Conservation (phyloP, 306 rosid species). For the Pyrus pyrifolia region DNA sequence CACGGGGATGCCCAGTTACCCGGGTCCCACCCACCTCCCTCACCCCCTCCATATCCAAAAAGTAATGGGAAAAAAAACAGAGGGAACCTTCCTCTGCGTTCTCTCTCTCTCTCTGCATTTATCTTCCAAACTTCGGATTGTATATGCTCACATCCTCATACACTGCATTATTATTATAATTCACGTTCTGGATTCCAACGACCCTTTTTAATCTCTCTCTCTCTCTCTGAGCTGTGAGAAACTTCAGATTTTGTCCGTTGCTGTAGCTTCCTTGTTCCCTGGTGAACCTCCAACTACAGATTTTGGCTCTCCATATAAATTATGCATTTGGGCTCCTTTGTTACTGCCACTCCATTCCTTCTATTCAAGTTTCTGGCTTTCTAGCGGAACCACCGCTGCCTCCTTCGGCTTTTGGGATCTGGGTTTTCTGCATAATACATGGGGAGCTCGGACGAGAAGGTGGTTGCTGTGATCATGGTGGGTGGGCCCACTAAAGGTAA, state of each 20-base stretch:
- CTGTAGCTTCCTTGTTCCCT: slow-evolving; percentile 1
- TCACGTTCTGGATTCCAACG: background rate
- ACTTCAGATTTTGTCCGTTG: background rate
- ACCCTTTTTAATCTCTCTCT: slow-evolving; percentile 3
- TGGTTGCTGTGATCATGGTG: slow-evolving; percentile 94
- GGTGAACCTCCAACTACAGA: background rate
- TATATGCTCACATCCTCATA: background rate
- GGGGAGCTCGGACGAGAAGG: slow-evolving; percentile 66
- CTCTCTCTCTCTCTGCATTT: background rate
- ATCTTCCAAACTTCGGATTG: background rate
- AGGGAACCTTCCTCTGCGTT: background rate
- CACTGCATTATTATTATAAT: background rate
- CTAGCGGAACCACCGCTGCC: background rate
- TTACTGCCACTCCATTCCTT: background rate
- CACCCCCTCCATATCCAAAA: background rate
- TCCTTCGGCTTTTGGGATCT: slow-evolving; percentile 30
- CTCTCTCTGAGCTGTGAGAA: background rate
- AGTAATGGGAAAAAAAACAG: background rate
- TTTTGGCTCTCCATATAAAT: background rate
- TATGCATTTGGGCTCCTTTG: slow-evolving; percentile 6
- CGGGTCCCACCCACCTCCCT: background rate
- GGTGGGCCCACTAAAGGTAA: slow-evolving; percentile 98
- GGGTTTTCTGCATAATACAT: slow-evolving; percentile 33
- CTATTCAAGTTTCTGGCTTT: background rate
- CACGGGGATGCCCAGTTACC: background rate